Conservation (phyloP, 2,329 filamentous ascomycete genomes). For the Phoma sp. region DNA sequence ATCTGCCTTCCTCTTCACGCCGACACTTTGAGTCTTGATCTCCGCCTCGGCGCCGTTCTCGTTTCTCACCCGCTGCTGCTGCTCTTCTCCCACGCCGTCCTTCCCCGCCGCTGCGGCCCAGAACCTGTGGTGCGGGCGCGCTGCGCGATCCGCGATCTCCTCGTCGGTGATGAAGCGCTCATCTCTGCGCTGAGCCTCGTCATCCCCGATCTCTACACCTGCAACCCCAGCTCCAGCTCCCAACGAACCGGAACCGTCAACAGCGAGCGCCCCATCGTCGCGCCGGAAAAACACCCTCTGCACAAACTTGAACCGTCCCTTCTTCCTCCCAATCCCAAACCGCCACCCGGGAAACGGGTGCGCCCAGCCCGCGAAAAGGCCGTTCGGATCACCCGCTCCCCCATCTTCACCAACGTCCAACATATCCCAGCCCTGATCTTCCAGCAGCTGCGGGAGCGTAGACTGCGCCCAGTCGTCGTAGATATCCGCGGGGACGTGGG, state of each 20-base stretch:
- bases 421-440: constrained; percentile 40
- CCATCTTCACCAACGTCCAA: constrained; percentile 35
- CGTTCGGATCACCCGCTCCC: no score
- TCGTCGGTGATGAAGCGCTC: constrained; percentile 34
- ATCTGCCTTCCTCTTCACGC: no score
- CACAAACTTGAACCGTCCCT: constrained; percentile 35
- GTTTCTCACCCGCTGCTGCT: no score
- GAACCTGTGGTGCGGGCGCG: constrained; percentile 31
- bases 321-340: constrained; percentile 27
- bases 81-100: not conserved
- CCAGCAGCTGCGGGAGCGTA: constrained; percentile 27
- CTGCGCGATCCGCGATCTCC: constrained; percentile 21
- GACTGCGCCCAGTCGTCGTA: constrained; percentile 43
- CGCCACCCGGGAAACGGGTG: not conserved
- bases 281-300: constrained; percentile 44
- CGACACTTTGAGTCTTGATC: no score
- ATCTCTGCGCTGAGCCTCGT: constrained; percentile 15
- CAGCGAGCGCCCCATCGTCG: constrained; percentile 25
- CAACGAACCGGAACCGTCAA: no score
- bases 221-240: no score
- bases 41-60: no score
- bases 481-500: constrained; percentile 38
- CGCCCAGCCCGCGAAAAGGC: constrained; percentile 23
- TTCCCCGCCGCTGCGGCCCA: constrained; percentile 17
- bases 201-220: no score